Percentiles rank a stretch among this genome's conserved stretches.
Conservation (phyloP, 768 basidiomycete species). For the Leucocoprinus birnbaumii region DNA sequence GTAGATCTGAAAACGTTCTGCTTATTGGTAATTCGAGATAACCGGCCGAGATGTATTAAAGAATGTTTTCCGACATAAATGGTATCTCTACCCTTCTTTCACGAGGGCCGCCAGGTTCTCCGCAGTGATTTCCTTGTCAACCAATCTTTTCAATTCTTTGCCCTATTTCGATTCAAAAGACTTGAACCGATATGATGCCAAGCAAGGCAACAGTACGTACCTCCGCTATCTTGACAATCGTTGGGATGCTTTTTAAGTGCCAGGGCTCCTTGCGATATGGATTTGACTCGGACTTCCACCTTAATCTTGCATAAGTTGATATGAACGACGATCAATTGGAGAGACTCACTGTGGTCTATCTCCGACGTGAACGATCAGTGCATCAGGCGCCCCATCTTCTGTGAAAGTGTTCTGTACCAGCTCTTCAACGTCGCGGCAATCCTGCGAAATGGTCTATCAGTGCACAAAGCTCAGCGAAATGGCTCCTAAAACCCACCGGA, state of each 20-base stretch:
- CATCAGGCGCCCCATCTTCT: conserved; percentile 42
- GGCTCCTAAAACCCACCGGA: conserved; percentile 49
- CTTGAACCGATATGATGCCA: neutral
- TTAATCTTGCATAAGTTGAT: conserved; percentile 21
- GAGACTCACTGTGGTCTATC: conserved; percentile 54
- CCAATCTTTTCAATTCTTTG: conserved; percentile 37
- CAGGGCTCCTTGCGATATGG: conserved; percentile 62
- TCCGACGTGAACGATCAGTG: conserved; percentile 67
- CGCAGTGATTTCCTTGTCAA: conserved; percentile 32
- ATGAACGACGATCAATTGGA: neutral
- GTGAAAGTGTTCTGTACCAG: conserved; percentile 51
- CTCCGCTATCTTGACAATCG: conserved; percentile 57
- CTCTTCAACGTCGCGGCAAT: conserved; percentile 62
- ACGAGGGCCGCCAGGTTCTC: conserved; percentile 28
- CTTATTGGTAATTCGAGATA: neutral
- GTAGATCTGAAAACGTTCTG: neutral
- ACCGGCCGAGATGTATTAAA: neutral
- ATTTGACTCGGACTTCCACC: conserved; percentile 66
- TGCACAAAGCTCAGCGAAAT: conserved; percentile 2
- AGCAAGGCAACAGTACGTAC: conserved; percentile 34
- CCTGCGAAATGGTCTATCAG: conserved; percentile 30
- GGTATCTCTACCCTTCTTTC: conserved; percentile 10
- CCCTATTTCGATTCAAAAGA: conserved; percentile 24
- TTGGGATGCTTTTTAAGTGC: conserved; percentile 58
- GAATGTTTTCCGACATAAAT: neutral